A percentile compares a stretch with the other conserved stretches of the same genome.
phyloP scores from a whole-genome alignment of 1,139 yeast genomes.

The Suhomyces chickasaworum region DNA sequence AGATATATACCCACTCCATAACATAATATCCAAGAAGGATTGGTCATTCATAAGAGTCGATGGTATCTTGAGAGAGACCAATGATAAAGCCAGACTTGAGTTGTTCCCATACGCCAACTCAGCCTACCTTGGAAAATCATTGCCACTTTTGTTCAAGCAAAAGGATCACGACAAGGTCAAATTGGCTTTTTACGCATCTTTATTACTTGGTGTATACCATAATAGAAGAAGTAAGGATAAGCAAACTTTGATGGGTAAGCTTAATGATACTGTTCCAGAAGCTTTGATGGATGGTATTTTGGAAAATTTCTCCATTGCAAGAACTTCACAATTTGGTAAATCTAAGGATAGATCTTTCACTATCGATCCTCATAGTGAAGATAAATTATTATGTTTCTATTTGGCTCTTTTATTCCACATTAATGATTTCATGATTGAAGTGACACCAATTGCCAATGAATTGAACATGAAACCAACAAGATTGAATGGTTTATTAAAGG shows the following conservation, averaged over 20 bases:
- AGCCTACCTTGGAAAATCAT: slow-evolving; percentile 52
- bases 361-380: slow-evolving; percentile 86
- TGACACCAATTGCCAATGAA: slow-evolving; percentile 83
- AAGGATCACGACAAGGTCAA: slow-evolving; percentile 62
- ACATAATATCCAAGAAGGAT: slow-evolving; percentile 70
- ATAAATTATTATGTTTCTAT: slow-evolving; percentile 78
- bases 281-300: slow-evolving; percentile 71
- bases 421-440: slow-evolving; percentile 72
- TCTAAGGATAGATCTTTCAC: slow-evolving; percentile 71
- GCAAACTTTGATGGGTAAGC: slow-evolving; percentile 58
- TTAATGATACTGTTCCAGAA: slow-evolving; percentile 69
- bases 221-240: slow-evolving; percentile 68
- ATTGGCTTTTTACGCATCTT: slow-evolving; percentile 73
- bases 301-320: slow-evolving; percentile 65
- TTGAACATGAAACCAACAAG: slow-evolving; percentile 79
- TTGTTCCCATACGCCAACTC: slow-evolving; percentile 65
- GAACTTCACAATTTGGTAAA: slow-evolving; percentile 69
- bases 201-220: slow-evolving; percentile 76
- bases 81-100: slow-evolving; percentile 51
- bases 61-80: slow-evolving; percentile 51
- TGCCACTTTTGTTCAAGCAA: slow-evolving; percentile 43
- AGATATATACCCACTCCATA: slow-evolving; percentile 74
- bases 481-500: slow-evolving; percentile 67
- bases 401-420: slow-evolving; percentile 73
- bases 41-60: slow-evolving; percentile 65